A percentile compares a stretch with the other conserved stretches of the same genome.
These are phyloP conservation scores for Pyrrhoderma lamaoense DNA, from an alignment of 1,284 basidiomycete species.

Conservation along the genomic window DNA sequence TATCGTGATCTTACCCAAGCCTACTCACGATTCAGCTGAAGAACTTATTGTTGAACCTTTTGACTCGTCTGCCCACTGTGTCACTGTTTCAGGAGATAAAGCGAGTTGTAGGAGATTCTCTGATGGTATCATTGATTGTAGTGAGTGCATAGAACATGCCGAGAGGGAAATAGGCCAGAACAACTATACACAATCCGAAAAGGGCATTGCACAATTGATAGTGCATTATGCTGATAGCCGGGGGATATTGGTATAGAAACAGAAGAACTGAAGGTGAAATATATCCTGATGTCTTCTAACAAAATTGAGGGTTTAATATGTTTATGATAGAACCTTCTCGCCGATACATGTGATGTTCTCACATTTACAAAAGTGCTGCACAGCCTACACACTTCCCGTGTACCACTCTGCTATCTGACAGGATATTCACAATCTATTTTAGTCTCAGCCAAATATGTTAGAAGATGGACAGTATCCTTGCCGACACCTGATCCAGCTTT, in stretches of 20 bases:
- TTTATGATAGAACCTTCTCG: background rate
- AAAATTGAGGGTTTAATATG: background rate
- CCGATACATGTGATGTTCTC: background rate
- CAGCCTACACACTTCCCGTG: conserved; percentile 34
- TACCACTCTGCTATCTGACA: conserved; percentile 59
- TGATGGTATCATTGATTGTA: conserved; percentile 48
- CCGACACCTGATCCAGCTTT: conserved; percentile 31
- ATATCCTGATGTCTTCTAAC: conserved; percentile 20
- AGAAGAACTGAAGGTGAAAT: conserved; percentile 37
- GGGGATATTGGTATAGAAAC: conserved; percentile 43
- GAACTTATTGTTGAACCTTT: background rate
- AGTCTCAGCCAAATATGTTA: conserved; percentile 40
- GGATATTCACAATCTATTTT: conserved; percentile 54
- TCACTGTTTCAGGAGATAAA: background rate
- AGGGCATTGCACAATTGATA: conserved; percentile 31
- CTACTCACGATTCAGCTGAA: background rate
- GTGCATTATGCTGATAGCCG: conserved; percentile 36
- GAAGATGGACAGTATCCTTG: conserved; percentile 54
- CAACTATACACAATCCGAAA: conserved; percentile 30
- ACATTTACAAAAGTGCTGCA: conserved; percentile 27
- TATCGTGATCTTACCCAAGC: background rate
- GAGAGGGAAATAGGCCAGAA: conserved; percentile 29
- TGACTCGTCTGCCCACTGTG: background rate
- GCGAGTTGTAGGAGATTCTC: conserved; percentile 21
- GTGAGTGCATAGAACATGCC: conserved; percentile 44